phyloP scores from a whole-genome alignment of 164 flowering plant species.

The Aristolochia fimbriata region DNA sequence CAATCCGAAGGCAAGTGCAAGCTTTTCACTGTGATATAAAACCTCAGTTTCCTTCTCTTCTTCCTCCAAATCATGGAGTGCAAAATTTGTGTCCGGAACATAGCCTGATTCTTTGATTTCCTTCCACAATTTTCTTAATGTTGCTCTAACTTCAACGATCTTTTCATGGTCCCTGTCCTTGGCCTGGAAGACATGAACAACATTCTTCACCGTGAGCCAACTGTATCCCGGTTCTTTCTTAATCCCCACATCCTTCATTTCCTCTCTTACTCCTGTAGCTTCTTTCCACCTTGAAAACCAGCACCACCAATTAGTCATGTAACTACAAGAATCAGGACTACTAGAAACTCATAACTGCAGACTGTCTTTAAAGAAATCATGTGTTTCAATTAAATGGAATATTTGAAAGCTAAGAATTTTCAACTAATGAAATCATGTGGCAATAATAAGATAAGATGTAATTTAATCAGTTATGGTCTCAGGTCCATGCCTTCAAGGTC shows the following conservation, averaged over 20 bases:
- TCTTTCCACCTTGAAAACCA: not conserved
- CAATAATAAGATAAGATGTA: not conserved
- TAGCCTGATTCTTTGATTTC: constrained; percentile 46
- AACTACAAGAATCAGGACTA: no score
- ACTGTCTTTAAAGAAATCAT: no score
- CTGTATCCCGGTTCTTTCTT: constrained; percentile 56
- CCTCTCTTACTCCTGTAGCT: constrained; percentile 24
- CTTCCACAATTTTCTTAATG: constrained; percentile 40
- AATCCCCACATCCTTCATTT: constrained; percentile 52
- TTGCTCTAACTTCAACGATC: constrained; percentile 38
- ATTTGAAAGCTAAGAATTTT: no score
- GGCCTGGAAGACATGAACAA: constrained; percentile 46
- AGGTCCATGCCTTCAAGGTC: no score
- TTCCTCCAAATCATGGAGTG: constrained; percentile 56
- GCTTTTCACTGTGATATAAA: constrained; percentile 74
- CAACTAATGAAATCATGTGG: no score
- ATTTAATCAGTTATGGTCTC: not conserved
- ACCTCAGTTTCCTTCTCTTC: constrained; percentile 56
- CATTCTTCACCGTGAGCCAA: constrained; percentile 47
- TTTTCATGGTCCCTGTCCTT: constrained; percentile 51
- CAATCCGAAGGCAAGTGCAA: constrained; percentile 63
- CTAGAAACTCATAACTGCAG: no score
- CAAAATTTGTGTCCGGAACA: constrained; percentile 34
- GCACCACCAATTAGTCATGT: no score
- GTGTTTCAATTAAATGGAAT: no score